Evolutionary conservation across 139 green algal species (phyloP).

Genomic region (Haematococcus sp.): DNA sequence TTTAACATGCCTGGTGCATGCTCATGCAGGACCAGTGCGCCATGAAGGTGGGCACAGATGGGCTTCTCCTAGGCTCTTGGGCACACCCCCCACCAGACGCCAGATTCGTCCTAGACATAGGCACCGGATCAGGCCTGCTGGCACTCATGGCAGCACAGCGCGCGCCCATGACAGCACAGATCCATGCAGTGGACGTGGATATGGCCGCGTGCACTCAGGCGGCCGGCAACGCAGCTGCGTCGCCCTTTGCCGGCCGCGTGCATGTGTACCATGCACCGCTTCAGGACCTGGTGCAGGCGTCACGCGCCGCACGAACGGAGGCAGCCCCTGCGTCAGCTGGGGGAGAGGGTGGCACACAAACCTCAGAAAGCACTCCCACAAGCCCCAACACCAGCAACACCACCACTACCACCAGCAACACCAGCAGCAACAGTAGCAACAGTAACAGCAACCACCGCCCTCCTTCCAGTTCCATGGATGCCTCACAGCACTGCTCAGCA

Average conservation of each 20-base stretch:
- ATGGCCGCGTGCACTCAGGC: slow-evolving; percentile 25
- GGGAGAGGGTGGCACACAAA: too few relatives aligned
- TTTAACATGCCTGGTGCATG: too few relatives aligned
- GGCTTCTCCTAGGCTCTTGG: slow-evolving; percentile 42
- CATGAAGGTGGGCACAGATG: slow-evolving; percentile 32
- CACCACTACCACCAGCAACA: background rate
- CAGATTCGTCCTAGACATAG: slow-evolving; percentile 24
- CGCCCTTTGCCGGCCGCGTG: slow-evolving; percentile 25
- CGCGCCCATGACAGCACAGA: too few relatives aligned
- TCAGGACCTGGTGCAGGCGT: slow-evolving; percentile 38
- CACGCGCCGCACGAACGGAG: too few relatives aligned
- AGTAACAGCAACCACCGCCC: too few relatives aligned
- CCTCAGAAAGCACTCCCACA: too few relatives aligned
- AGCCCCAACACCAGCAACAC: background rate
- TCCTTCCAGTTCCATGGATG: too few relatives aligned
- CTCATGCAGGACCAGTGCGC: background rate
- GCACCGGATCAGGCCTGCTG: slow-evolving; percentile 38
- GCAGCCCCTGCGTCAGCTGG: too few relatives aligned
- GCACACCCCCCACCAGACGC: slow-evolving; percentile 8
- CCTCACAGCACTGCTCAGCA: too few relatives aligned
- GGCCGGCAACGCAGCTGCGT: slow-evolving; percentile 20
- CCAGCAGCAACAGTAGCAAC: background rate
- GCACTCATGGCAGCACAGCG: slow-evolving; percentile 46
- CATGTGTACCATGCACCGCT: slow-evolving; percentile 24
- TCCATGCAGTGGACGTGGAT: slow-evolving; percentile 45